phyloP scores from a whole-genome alignment of 2,329 filamentous ascomycete genomes.

The Tetracladium maxilliforme region DNA sequence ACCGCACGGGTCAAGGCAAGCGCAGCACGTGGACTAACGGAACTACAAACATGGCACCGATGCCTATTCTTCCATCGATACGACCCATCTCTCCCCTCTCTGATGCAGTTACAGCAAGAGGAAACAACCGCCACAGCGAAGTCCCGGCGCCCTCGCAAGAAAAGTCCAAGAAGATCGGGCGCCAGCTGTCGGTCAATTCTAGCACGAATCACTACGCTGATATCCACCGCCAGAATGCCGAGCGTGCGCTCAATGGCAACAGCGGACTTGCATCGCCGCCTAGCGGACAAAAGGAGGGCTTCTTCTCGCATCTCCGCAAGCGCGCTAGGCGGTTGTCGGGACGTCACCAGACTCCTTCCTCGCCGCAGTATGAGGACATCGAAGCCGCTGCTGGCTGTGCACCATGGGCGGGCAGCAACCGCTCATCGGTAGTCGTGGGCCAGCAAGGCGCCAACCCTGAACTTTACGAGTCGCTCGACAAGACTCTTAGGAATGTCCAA shows the following conservation, averaged over 20 bases:
- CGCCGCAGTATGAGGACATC: conserved; percentile 69
- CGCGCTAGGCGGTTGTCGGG: conserved; percentile 85
- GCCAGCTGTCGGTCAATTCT: conserved; percentile 84
- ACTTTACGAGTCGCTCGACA: conserved; percentile 45
- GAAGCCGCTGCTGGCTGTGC: conserved; percentile 88
- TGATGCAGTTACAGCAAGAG: conserved; percentile 81
- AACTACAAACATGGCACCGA: conserved; percentile 65
- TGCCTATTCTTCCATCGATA: conserved; percentile 91
- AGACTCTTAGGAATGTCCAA: conserved; percentile 38
- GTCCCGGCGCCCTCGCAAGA: conserved; percentile 48
- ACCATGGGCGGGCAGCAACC: conserved; percentile 75
- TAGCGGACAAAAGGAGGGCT: conserved; percentile 78
- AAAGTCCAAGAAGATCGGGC: conserved; percentile 77
- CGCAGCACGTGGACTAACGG: conserved; percentile 90
- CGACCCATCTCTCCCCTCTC: conserved; percentile 93
- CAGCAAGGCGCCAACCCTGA: conserved; percentile 29
- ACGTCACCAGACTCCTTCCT: conserved; percentile 68
- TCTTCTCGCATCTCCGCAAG: conserved; percentile 95
- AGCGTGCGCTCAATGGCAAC: conserved; percentile 76
- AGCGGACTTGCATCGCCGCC: conserved; percentile 62
- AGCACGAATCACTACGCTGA: conserved; percentile 89
- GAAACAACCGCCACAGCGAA: conserved; percentile 55
- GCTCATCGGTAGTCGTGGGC: conserved; percentile 73
- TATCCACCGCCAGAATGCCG: conserved; percentile 77
- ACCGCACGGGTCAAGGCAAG: conserved; percentile 47